phyloP scores from a whole-genome alignment of 2,329 filamentous ascomycete genomes.

The Fusarium proliferatum region DNA sequence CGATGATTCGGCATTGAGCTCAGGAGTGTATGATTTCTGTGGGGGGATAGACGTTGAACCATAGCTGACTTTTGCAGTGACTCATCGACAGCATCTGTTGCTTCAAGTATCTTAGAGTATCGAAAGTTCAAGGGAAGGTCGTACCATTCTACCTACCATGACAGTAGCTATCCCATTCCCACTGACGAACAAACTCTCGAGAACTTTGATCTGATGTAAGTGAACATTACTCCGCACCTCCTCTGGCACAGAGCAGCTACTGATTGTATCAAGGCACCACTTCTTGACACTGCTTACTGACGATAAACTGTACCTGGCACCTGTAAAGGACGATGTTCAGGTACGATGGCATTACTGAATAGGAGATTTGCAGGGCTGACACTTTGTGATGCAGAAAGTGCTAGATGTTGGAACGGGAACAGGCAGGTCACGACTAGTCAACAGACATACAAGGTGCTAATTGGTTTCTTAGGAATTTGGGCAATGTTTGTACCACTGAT shows the following conservation, averaged over 20 bases:
- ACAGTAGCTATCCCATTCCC: slow-evolving; percentile 4
- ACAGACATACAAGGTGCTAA: not conserved
- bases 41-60: rapidly evolving
- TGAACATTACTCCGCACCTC: no score
- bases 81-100: slow-evolving; percentile 8
- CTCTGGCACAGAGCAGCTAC: rapidly evolving
- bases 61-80: not conserved
- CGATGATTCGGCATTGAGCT: not conserved
- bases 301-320: slow-evolving; percentile 9
- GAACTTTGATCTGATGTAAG: slow-evolving; percentile 20
- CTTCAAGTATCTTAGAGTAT: slow-evolving; percentile 17
- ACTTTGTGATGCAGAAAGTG: not conserved
- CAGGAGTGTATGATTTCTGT: not conserved
- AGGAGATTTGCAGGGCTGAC: not conserved
- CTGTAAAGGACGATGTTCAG: slow-evolving; percentile 5
- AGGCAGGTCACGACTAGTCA: not conserved
- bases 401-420: slow-evolving; percentile 15
- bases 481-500: slow-evolving; percentile 1
- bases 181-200: slow-evolving; percentile 8
- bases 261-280: slow-evolving; percentile 5
- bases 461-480: not conserved
- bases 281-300: slow-evolving; percentile 16
- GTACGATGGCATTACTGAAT: not conserved
- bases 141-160: slow-evolving; percentile 1
- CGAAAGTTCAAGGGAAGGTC: slow-evolving; percentile 20